A percentile compares a stretch with the other conserved stretches of the same genome.
These are phyloP conservation scores for Aeschynomene evenia DNA, from an alignment of 306 rosid genomes.

Conservation along the genomic window DNA sequence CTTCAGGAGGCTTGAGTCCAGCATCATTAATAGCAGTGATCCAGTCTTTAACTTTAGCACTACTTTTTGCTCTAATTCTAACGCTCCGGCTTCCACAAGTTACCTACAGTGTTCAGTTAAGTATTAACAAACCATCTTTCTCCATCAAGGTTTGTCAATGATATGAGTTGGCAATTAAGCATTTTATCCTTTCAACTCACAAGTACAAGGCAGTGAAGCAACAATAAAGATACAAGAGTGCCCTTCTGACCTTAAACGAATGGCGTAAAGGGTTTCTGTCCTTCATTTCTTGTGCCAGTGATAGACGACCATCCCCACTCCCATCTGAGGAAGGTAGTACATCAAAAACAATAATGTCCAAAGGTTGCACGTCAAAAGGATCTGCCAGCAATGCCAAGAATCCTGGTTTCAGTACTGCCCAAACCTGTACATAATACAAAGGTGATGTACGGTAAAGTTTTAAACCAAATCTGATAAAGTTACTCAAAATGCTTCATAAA, in stretches of 20 bases:
- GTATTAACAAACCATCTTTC: conserved; percentile 23
- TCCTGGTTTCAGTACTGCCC: conserved; percentile 98
- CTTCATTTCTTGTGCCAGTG: conserved; percentile 74
- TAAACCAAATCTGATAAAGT: conserved; percentile 8
- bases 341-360: conserved; percentile 92
- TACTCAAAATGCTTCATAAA: not conserved
- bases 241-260: conserved; percentile 69
- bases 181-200: not conserved
- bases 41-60: conserved; percentile 85
- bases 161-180: not conserved
- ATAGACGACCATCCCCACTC: conserved; percentile 74
- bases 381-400: conserved; percentile 90
- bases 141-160: not conserved
- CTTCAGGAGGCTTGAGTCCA: conserved; percentile 96
- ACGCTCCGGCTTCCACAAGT: conserved; percentile 82
- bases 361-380: conserved; percentile 79
- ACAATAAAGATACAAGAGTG: conserved; percentile 32
- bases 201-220: conserved; percentile 20
- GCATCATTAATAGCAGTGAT: conserved; percentile 94
- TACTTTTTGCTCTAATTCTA: conserved; percentile 69
- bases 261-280: conserved; percentile 90
- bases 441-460: conserved; percentile 9
- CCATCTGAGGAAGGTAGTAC: conserved; percentile 77
- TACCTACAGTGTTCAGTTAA: conserved; percentile 49
- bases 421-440: conserved; percentile 57